phyloP scores from a whole-genome alignment of 164 flowering plant genomes.

The Vitis cinerea region DNA sequence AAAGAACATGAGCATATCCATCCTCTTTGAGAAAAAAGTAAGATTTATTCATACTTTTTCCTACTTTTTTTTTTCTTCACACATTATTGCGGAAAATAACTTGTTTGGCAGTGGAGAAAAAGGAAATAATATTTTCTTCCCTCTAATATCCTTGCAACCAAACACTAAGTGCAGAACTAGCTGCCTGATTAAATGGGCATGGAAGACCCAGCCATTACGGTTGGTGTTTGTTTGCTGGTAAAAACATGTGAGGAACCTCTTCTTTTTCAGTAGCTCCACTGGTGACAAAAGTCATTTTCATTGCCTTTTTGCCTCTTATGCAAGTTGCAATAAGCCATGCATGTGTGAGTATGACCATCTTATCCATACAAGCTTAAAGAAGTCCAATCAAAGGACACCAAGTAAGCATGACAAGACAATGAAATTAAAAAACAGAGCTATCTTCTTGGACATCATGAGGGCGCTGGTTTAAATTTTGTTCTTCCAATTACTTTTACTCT shows the following conservation, averaged over 20 bases:
- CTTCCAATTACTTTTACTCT: not conserved
- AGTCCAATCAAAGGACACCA: conserved; percentile 7
- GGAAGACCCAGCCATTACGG: too few relatives aligned
- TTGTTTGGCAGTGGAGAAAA: too few relatives aligned
- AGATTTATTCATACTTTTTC: too few relatives aligned
- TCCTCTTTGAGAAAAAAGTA: too few relatives aligned
- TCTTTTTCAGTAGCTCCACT: not conserved
- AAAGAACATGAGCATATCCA: too few relatives aligned
- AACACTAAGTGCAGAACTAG: too few relatives aligned
- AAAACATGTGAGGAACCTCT: not conserved
- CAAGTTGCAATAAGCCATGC: not conserved
- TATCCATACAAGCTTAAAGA: conserved; percentile 5
- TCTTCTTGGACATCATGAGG: not conserved
- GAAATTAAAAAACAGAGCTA: not conserved
- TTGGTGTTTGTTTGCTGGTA: not conserved
- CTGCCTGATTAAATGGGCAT: too few relatives aligned
- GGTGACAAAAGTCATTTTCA: conserved; percentile 2
- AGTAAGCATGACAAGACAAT: conserved; percentile 5
- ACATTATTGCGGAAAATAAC: too few relatives aligned
- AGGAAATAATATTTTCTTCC: too few relatives aligned
- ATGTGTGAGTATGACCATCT: not conserved
- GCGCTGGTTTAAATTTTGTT: not conserved
- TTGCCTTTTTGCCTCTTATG: not conserved
- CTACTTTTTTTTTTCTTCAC: too few relatives aligned
- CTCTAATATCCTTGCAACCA: too few relatives aligned